phyloP scores from a whole-genome alignment of 176 grass and related monocot species.

The Canna indica region DNA sequence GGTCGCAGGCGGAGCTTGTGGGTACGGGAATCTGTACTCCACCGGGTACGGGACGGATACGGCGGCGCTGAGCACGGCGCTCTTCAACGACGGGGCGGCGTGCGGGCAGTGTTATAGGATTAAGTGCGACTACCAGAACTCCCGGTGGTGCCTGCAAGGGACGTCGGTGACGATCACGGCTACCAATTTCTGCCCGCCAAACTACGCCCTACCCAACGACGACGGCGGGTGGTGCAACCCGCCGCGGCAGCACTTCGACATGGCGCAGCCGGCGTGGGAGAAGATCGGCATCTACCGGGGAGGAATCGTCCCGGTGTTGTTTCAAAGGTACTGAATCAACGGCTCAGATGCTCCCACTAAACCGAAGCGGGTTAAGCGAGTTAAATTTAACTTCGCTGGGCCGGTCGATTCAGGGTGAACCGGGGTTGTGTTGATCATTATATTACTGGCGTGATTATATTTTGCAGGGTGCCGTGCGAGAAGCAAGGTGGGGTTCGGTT shows the following conservation, averaged over 20 bases:
- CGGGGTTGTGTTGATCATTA: too few relatives aligned
- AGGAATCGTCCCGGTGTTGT: conserved; percentile 56
- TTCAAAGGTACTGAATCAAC: too few relatives aligned
- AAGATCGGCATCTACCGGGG: conserved; percentile 47
- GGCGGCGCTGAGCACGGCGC: conserved; percentile 62
- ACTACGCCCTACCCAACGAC: conserved; percentile 39
- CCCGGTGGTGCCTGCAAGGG: conserved; percentile 23
- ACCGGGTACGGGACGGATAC: conserved; percentile 8
- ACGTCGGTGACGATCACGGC: conserved; percentile 11
- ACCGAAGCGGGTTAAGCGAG: too few relatives aligned
- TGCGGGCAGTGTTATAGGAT: conserved; percentile 76
- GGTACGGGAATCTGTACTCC: conserved; percentile 1
- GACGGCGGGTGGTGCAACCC: conserved; percentile 68
- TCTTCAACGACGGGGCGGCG: conserved; percentile 38
- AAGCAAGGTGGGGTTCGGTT: background rate
- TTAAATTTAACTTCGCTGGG: too few relatives aligned
- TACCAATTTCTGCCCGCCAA: conserved; percentile 40
- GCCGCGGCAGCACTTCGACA: conserved; percentile 63
- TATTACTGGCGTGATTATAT: too few relatives aligned
- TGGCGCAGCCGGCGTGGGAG: conserved; percentile 76
- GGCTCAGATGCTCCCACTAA: too few relatives aligned
- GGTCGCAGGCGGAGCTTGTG: background rate
- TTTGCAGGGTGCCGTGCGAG: background rate
- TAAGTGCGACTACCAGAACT: background rate
- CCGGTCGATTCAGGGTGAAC: too few relatives aligned